Evolutionary conservation across 202 grass and related monocot genomes (phyloP), one percentile per base, ranked within the genome.

Genomic region (Panicum virgatum): DNA sequence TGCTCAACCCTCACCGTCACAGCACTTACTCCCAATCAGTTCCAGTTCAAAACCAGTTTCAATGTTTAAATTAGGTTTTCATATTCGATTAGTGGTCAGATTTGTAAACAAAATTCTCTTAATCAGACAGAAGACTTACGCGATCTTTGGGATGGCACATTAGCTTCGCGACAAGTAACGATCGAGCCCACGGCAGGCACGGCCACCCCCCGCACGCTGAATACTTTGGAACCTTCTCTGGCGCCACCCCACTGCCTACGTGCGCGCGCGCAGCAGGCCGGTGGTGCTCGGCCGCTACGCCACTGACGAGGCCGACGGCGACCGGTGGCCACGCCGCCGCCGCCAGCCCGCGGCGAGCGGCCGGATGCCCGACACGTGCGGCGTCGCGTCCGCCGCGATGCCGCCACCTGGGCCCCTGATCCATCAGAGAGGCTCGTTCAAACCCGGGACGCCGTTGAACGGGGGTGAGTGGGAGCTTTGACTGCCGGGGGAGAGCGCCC

Each of bases 291-390:
- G n/a, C n/a, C 0, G 39, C 15, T 3, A 3, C 3, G 4, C 25
- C 44, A 46, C 12, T 14, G 85, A 53, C n/a, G 79, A 77, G 79
- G 77, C 19, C 36, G 78, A 77, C 12, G 73, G 6, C 0, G 73
- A 78, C 20, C 59, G 84, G 74, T 45, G 22, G 38, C 27, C 56
- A 77, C 64, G 2, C 9, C 9, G 19, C 37, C 69, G 19, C 57
- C 46, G 44, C 53, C 57, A 14, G 18, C 1, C 9, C 43, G 52
- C 73, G 18, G 34, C 18, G 15, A 22, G 22, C 10, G 7, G 1
- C 18, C 52, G 48, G 80, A 83, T 88, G 86, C 38, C 16, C 75
- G 80, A 71, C 80, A 83, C 73, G 66, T 78, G 11, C 4, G 6
- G 8, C 22, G 85, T 87, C 72, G 5, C 26, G 0, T 78, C 20